A percentile compares a stretch with the other conserved stretches of the same genome.
Evolutionary conservation across 805 yeast genomes (phyloP).

Genomic region (Myxozyma monticola): DNA sequence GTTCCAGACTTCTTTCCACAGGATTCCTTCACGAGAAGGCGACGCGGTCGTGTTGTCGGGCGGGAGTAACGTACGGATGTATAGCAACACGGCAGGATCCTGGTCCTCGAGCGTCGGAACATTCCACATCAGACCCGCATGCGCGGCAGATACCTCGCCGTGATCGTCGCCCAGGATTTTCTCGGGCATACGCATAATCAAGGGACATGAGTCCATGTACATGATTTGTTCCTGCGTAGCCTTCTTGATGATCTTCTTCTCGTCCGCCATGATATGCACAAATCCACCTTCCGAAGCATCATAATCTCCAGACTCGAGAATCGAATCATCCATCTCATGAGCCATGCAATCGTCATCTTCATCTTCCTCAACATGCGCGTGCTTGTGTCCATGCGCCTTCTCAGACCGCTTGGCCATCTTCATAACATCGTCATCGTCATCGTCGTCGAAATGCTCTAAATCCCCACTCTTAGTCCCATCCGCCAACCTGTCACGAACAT

Average conservation of each 20-base stretch:
- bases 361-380: slow-evolving; percentile 5
- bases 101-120: slow-evolving; percentile 53
- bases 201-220: slow-evolving; percentile 62
- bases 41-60: slow-evolving; percentile 63
- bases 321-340: slow-evolving; percentile 29
- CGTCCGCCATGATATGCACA: slow-evolving; percentile 27
- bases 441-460: slow-evolving; percentile 35
- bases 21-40: slow-evolving; percentile 39
- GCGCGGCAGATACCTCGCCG: slow-evolving; percentile 62
- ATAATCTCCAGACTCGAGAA: slow-evolving; percentile 27
- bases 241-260: slow-evolving; percentile 29
- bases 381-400: neutral
- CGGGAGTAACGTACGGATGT: slow-evolving; percentile 67
- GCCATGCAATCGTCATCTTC: slow-evolving; percentile 28
- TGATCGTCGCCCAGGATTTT: slow-evolving; percentile 43
- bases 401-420: neutral
- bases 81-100: slow-evolving; percentile 61
- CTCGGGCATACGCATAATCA: slow-evolving; percentile 61
- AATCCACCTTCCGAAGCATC: slow-evolving; percentile 24
- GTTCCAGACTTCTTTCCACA: slow-evolving; percentile 35
- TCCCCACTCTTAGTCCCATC: slow-evolving; percentile 31
- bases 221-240: slow-evolving; percentile 60
- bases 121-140: slow-evolving; percentile 80
- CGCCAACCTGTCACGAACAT: slow-evolving; percentile 28
- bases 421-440: slow-evolving; percentile 23